phyloP scores from a whole-genome alignment of 805 yeast species.

The Lipomyces starkeyi region DNA sequence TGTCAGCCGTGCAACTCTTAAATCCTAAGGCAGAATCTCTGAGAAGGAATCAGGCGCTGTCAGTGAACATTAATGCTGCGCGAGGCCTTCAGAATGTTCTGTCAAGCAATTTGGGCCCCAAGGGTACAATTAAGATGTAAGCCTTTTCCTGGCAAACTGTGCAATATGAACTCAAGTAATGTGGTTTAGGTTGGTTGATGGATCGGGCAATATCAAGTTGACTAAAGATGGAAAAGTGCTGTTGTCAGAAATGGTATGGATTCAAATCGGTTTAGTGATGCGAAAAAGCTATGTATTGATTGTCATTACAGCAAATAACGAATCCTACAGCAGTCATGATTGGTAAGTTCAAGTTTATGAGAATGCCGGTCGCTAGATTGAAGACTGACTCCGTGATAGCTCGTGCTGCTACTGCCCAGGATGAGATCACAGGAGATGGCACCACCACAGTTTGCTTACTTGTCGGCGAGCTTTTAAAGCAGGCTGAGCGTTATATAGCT shows the following conservation, averaged over 20 bases:
- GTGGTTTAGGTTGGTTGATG: constrained; percentile 70
- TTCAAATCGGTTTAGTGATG: neutral
- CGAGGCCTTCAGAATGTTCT: constrained; percentile 94
- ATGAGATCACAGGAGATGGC: constrained; percentile 99
- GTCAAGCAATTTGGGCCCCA: constrained; percentile 92
- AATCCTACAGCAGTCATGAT: constrained; percentile 88
- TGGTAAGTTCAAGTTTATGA: constrained; percentile 40
- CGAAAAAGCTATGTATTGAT: constrained; percentile 3
- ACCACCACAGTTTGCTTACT: constrained; percentile 93
- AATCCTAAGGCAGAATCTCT: constrained; percentile 98
- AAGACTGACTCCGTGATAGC: constrained; percentile 51
- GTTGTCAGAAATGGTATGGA: constrained; percentile 74
- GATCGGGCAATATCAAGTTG: constrained; percentile 91
- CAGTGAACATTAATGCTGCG: constrained; percentile 94
- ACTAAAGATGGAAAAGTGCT: constrained; percentile 97
- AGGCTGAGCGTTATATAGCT: constrained; percentile 86
- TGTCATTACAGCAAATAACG: constrained; percentile 68
- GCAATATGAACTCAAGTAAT: neutral
- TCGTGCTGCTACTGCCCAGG: constrained; percentile 98
- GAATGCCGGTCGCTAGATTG: neutral
- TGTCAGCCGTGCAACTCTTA: constrained; percentile 64
- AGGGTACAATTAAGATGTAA: constrained; percentile 92
- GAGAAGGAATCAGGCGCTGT: constrained; percentile 91
- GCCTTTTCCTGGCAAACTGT: neutral
- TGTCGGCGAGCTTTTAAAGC: constrained; percentile 93